These are phyloP conservation scores for Melastoma candidum DNA, from an alignment of 441 rosid species.

Conservation along the genomic window DNA sequence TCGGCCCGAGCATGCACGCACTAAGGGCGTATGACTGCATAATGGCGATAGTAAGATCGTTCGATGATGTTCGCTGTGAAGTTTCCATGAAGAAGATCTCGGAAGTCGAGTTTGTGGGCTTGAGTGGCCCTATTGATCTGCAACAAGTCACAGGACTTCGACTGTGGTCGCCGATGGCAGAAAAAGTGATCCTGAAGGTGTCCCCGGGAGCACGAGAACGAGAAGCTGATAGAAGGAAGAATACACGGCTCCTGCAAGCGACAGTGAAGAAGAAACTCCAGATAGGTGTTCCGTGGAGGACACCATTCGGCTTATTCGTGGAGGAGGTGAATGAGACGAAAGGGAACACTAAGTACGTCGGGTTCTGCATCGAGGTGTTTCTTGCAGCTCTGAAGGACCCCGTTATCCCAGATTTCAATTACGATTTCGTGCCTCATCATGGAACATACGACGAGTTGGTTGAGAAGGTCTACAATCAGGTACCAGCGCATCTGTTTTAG, in stretches of 20 bases:
- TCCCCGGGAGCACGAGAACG: no score
- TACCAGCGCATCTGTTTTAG: constrained; percentile 7
- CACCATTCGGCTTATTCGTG: constrained; percentile 32
- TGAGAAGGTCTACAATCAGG: constrained; percentile 33
- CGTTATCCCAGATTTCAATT: constrained; percentile 16
- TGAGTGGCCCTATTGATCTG: no score
- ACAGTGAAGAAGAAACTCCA: constrained; percentile 19
- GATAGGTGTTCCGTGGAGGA: constrained; percentile 38
- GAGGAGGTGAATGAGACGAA: constrained; percentile 13
- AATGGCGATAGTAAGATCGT: no score
- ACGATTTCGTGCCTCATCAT: constrained; percentile 18
- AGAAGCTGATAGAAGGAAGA: no score
- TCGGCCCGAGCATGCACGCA: no score
- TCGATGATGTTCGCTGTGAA: no score
- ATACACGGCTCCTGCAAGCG: constrained; percentile 19
- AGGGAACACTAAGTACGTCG: constrained; percentile 15
- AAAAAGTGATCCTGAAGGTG: no score
- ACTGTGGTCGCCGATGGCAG: no score
- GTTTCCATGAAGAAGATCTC: no score
- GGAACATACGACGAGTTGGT: constrained; percentile 37
- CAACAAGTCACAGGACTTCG: no score
- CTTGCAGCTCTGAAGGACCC: constrained; percentile 6
- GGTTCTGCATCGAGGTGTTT: constrained; percentile 45
- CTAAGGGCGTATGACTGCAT: no score
- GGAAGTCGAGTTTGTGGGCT: no score